Conservation (phyloP, 345 rosid genomes). For the Kernera saxatilis region DNA sequence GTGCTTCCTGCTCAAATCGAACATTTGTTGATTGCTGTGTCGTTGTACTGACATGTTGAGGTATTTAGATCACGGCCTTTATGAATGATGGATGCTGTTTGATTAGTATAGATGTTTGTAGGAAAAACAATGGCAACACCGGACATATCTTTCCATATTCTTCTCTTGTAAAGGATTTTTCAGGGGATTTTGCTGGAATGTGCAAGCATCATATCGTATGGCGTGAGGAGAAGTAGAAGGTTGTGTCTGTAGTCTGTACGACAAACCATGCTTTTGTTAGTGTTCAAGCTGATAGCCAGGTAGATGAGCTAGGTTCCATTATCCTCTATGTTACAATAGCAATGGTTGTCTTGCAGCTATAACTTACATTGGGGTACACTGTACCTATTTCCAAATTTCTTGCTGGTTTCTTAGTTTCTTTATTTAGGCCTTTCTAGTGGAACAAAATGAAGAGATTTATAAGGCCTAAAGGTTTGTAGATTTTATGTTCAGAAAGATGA, state of each 20-base stretch:
- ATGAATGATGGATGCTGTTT: too few relatives aligned
- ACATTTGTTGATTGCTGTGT: too few relatives aligned
- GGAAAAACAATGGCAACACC: too few relatives aligned
- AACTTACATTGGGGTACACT: neutral
- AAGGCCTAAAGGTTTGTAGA: neutral
- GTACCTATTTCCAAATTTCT: neutral
- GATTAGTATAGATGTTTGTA: too few relatives aligned
- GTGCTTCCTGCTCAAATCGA: conserved; percentile 2
- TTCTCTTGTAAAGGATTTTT: too few relatives aligned
- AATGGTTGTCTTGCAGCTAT: neutral
- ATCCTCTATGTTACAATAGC: neutral
- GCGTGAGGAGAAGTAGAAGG: conserved; percentile 1
- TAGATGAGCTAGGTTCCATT: neutral
- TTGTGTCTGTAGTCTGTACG: neutral
- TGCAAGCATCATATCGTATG: too few relatives aligned
- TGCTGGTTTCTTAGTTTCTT: neutral
- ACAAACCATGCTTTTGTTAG: neutral
- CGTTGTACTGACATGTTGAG: too few relatives aligned
- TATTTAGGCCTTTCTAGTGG: neutral
- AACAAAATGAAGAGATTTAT: neutral
- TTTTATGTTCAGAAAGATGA: neutral
- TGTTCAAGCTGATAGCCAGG: too few relatives aligned
- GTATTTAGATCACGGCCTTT: too few relatives aligned
- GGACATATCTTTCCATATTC: too few relatives aligned
- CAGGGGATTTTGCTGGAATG: too few relatives aligned